A percentile compares a stretch with the other conserved stretches of the same genome.
Conservation (phyloP, 164 flowering plant genomes). For the Macadamia tetraphylla region DNA sequence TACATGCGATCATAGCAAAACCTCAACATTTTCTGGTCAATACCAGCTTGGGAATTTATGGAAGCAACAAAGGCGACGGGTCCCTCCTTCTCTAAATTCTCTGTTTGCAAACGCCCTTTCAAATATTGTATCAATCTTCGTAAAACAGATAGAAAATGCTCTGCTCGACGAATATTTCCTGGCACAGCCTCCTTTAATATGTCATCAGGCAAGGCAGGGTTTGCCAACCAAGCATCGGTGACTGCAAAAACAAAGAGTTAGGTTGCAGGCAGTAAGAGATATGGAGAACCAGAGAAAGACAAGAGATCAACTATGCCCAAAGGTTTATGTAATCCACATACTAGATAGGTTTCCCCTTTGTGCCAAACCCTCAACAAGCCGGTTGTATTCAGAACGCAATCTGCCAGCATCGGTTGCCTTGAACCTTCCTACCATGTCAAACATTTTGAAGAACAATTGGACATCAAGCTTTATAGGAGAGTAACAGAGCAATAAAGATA, state of each 20-base stretch:
- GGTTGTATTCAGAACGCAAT: slow-evolving; percentile 85
- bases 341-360: slow-evolving; percentile 78
- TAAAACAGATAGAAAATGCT: slow-evolving; percentile 83
- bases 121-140: slow-evolving; percentile 91
- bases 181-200: slow-evolving; percentile 98
- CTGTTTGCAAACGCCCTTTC: slow-evolving; percentile 73
- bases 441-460: slow-evolving; percentile 11
- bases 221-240: slow-evolving; percentile 74
- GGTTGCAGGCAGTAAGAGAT: neutral
- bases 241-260: slow-evolving; percentile 32
- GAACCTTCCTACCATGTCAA: slow-evolving; percentile 95
- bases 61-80: slow-evolving; percentile 83
- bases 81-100: slow-evolving; percentile 92
- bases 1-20: slow-evolving; percentile 97
- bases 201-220: slow-evolving; percentile 97
- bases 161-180: slow-evolving; percentile 97
- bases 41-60: slow-evolving; percentile 68
- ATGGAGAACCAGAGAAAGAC: slow-evolving; percentile 1
- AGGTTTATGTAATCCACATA: slow-evolving; percentile 33
- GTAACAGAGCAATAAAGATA: neutral
- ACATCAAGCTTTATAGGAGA: neutral
- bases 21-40: slow-evolving; percentile 88
- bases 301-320: neutral
- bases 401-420: slow-evolving; percentile 96
- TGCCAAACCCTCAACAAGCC: slow-evolving; percentile 97